Evolutionary conservation across 148 eudicot genomes (phyloP), one percentile per base, ranked within the genome.

Genomic region (Camellia granthamiana): DNA sequence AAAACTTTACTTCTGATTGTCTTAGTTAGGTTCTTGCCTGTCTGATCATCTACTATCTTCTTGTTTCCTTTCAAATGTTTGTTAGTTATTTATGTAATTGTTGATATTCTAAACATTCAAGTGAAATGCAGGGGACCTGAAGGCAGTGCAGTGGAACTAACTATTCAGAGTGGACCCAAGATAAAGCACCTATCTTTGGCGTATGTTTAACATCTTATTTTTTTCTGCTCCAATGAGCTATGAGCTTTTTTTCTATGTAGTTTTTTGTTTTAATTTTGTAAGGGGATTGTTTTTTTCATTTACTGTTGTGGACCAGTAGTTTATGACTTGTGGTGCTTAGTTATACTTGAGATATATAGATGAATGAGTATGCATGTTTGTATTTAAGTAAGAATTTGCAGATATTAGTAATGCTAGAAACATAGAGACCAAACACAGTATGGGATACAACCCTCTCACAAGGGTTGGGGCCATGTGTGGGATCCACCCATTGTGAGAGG

Each of bases 101-200:
- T 47, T 51, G 49, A 30, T 52, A n/a, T 51, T 77, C 1, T 82
- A 78, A 51, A 72, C 38, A 43, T 76, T 47, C 38, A 79, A 76
- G 65, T 82, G 65, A 80, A 79, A 69, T 89, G 83, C 90, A 94
- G 99, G 89, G 99, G 99, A 64, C 88, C 97, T 44, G 97, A 94
- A 87, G 98, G 98, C 84, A 96, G 97, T 88, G 84, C 84, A 65
- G 97, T 96, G 70, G 88, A 90, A 67, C 81, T 96, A 83, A 88
- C 85, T 77, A 80, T 93, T 78, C 92, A 82, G 65, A 92, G 92
- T 80, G 89, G 90, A 72, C 77, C 85, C 15, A 90, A 90, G 86
- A 86, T 84, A 80, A 96, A 88, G 85, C 87, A 87, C 70, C 71
- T 96, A 21, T 82, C 78, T 51, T 82, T 96, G 77, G 89, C 74